phyloP scores from a whole-genome alignment of 2,329 filamentous ascomycete genomes.

The Fusarium buharicum region DNA sequence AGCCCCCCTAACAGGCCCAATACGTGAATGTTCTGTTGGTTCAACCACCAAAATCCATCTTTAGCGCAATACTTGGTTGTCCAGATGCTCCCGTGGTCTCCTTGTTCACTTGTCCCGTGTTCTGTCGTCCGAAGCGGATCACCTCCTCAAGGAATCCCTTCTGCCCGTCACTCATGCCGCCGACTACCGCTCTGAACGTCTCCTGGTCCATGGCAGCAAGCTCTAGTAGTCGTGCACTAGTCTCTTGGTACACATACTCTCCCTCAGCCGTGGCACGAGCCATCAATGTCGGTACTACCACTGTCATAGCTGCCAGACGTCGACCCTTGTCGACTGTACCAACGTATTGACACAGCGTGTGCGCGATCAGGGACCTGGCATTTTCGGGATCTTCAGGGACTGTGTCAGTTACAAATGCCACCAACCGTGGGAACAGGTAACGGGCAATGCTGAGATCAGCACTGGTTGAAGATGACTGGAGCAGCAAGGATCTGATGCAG shows the following conservation, averaged over 20 bases:
- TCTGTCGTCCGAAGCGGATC: constrained; percentile 71
- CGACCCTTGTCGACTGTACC: constrained; percentile 58
- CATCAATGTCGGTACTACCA: constrained; percentile 82
- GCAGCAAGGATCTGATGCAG: constrained; percentile 85
- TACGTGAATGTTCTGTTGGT: constrained; percentile 9
- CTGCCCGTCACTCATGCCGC: constrained; percentile 74
- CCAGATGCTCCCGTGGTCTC: constrained; percentile 57
- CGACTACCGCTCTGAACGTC: constrained; percentile 79
- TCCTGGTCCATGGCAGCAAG: constrained; percentile 79
- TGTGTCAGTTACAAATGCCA: constrained; percentile 77
- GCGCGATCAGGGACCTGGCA: constrained; percentile 75
- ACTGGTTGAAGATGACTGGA: constrained; percentile 69
- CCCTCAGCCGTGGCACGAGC: constrained; percentile 75
- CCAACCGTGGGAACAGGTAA: constrained; percentile 77
- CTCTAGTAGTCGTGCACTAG: constrained; percentile 80
- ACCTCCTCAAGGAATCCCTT: constrained; percentile 84
- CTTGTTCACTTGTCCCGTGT: constrained; percentile 54
- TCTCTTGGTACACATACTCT: constrained; percentile 72
- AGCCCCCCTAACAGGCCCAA: constrained; percentile 4
- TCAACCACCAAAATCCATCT: constrained; percentile 84
- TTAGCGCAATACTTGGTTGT: constrained; percentile 87
- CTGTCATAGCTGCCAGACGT: constrained; percentile 71
- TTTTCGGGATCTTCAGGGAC: constrained; percentile 83
- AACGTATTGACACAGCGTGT: constrained; percentile 80
- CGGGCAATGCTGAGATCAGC: constrained; percentile 80